These are phyloP conservation scores for Clarireedia paspali DNA, from an alignment of 2,329 filamentous ascomycete genomes.

Conservation along the genomic window DNA sequence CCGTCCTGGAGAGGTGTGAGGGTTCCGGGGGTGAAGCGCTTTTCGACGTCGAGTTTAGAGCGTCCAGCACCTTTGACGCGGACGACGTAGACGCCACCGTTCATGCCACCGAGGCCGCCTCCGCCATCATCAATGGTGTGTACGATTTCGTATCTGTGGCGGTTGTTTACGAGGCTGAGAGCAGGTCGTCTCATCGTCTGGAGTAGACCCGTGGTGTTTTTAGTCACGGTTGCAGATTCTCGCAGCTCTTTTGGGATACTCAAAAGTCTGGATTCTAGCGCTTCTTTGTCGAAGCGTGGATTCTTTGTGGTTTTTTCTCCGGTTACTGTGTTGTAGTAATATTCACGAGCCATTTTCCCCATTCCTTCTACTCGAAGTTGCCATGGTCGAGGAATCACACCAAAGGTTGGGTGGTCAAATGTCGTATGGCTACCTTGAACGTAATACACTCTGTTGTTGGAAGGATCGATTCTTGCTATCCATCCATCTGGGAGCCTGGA, in stretches of 20 bases:
- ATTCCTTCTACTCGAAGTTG: constrained; percentile 6
- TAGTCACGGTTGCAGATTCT: constrained; percentile 8
- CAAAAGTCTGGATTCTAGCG: neutral
- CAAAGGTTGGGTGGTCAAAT: constrained; percentile 5
- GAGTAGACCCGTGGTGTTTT: neutral
- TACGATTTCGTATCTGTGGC: constrained; percentile 18
- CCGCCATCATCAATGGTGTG: constrained; percentile 20
- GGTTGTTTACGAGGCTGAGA: constrained; percentile 7
- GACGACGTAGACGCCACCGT: constrained; percentile 24
- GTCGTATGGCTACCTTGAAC: neutral
- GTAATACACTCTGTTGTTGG: constrained; percentile 5
- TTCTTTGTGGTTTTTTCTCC: neutral
- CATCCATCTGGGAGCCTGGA: neutral
- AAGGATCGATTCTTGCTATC: neutral
- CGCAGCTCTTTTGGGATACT: constrained; percentile 3
- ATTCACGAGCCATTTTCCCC: neutral
- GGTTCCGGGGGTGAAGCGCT: constrained; percentile 13
- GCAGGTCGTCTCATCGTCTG: constrained; percentile 2
- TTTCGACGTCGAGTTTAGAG: constrained; percentile 14
- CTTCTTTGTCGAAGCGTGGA: constrained; percentile 9
- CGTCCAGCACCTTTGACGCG: constrained; percentile 10
- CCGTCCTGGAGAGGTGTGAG: neutral
- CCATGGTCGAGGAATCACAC: constrained; percentile 11
- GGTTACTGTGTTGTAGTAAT: constrained; percentile 5
- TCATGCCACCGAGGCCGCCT: constrained; percentile 23